A percentile compares a stretch with the other conserved stretches of the same genome.
phyloP scores from a whole-genome alignment of 495 filamentous ascomycete species.

The Penicillium flavigenum region DNA sequence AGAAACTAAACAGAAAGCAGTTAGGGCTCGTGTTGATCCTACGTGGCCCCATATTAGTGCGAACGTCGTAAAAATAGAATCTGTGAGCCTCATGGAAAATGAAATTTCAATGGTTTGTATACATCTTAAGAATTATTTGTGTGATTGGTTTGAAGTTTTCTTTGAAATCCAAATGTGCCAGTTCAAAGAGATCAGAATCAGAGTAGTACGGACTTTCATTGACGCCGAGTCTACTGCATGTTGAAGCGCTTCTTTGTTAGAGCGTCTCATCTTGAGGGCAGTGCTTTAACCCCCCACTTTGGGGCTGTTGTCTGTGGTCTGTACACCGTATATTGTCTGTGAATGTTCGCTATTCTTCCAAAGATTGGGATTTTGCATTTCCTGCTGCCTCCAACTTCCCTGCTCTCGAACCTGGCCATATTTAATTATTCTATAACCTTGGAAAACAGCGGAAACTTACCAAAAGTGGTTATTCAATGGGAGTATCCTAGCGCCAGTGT shows the following conservation, averaged over 20 bases:
- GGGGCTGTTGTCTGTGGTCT: not conserved
- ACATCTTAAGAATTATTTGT: not conserved
- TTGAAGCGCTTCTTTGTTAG: not conserved
- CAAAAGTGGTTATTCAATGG: constrained; percentile 1
- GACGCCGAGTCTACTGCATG: constrained; percentile 5
- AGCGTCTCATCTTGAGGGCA: constrained; percentile 5
- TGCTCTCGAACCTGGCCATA: not conserved
- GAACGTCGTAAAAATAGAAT: constrained; percentile 12
- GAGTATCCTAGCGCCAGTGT: not conserved
- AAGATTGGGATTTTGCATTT: not conserved
- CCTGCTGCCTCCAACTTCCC: not conserved
- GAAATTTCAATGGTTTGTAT: not conserved
- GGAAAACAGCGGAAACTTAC: not conserved
- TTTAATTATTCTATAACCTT: not conserved
- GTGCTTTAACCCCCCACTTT: constrained; percentile 11
- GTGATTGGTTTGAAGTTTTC: not conserved
- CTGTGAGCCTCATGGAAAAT: constrained; percentile 4
- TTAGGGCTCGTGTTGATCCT: constrained; percentile 17
- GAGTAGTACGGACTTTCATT: not conserved
- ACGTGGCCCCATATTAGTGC: constrained; percentile 11
- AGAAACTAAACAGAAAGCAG: constrained; percentile 14
- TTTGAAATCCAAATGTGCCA: not conserved
- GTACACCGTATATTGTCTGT: not conserved
- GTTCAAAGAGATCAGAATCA: not conserved
- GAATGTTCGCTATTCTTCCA: not conserved